Evolutionary conservation across 176 grass and related monocot species (phyloP).

Genomic region (Oryza glaberrima): DNA sequence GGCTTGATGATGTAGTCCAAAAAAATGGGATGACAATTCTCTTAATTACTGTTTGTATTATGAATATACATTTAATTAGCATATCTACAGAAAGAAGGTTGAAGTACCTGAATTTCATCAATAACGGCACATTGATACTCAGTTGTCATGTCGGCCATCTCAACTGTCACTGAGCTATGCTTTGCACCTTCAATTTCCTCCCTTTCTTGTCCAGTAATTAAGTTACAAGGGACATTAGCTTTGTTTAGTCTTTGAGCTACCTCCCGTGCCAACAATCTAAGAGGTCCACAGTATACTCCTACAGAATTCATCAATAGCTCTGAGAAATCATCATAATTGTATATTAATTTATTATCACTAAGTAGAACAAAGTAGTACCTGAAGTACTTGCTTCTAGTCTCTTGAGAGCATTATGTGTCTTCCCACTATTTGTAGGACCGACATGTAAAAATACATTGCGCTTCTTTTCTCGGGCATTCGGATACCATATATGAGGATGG

Average conservation of each 20-base stretch:
- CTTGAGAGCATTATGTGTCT: conserved; percentile 96
- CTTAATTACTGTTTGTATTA: not conserved
- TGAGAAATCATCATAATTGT: conserved; percentile 10
- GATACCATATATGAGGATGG: conserved; percentile 89
- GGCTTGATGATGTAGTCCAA: conserved; percentile 27
- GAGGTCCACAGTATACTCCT: conserved; percentile 97
- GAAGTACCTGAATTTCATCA: conserved; percentile 96
- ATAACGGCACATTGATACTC: conserved; percentile 89
- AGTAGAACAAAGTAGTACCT: conserved; percentile 57
- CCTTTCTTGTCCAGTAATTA: conserved; percentile 96
- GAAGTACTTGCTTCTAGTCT: conserved; percentile 81
- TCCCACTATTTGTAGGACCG: conserved; percentile 95
- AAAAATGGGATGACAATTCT: not conserved
- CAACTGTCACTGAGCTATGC: conserved; percentile 90
- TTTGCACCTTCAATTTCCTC: conserved; percentile 80
- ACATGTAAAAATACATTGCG: conserved; percentile 97
- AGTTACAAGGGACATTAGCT: conserved; percentile 79
- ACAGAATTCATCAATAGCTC: conserved; percentile 37
- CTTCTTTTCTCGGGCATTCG: conserved; percentile 88
- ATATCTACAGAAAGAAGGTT: conserved; percentile 24
- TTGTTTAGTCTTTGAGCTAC: conserved; percentile 88
- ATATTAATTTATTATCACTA: conserved; percentile 31
- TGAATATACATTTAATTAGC: conserved; percentile 25
- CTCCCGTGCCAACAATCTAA: conserved; percentile 91
- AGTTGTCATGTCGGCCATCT: conserved; percentile 82